phyloP scores from a whole-genome alignment of 2,329 filamentous ascomycete genomes.

The Penicillium sp. region DNA sequence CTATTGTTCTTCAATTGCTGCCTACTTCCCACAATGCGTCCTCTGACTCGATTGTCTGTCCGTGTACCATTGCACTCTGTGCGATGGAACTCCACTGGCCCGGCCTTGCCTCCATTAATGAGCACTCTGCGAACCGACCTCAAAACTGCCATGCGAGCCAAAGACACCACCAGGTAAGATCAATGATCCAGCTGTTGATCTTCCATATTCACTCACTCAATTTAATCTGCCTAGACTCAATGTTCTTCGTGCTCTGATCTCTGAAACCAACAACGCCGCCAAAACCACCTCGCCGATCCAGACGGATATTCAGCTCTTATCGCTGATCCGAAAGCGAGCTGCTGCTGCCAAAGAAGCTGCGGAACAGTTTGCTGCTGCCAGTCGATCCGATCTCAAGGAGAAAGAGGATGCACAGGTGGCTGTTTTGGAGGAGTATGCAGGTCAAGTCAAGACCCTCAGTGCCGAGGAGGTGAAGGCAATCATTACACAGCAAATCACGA shows the following conservation, averaged over 20 bases:
- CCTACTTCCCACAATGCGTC: constrained; percentile 28
- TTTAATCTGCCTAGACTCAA: constrained; percentile 35
- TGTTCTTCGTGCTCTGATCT: constrained; percentile 46
- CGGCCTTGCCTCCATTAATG: constrained; percentile 40
- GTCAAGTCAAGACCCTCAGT: constrained; percentile 39
- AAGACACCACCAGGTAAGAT: constrained; percentile 42
- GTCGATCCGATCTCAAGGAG: constrained; percentile 42
- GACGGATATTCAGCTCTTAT: constrained; percentile 44
- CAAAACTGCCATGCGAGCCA: constrained; percentile 47
- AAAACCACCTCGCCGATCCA: constrained; percentile 44
- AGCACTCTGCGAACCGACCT: constrained; percentile 43
- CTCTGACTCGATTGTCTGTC: constrained; percentile 25
- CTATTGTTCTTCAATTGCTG: constrained; percentile 5
- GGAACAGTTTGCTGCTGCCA: constrained; percentile 38
- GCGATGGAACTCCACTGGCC: constrained; percentile 39
- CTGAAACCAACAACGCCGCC: constrained; percentile 46
- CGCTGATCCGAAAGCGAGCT: constrained; percentile 43
- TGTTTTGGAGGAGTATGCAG: constrained; percentile 43
- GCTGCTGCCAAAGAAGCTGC: constrained; percentile 36
- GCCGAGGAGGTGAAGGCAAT: constrained; percentile 37
- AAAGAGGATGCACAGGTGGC: constrained; percentile 42
- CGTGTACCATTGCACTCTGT: constrained; percentile 26
- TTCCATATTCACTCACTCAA: background rate
- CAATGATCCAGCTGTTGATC: background rate
- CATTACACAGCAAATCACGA: constrained; percentile 33